Base-by-base conservation (phyloP, 176 grass and related monocot genomes). In the Aegilops bicornis region DNA sequence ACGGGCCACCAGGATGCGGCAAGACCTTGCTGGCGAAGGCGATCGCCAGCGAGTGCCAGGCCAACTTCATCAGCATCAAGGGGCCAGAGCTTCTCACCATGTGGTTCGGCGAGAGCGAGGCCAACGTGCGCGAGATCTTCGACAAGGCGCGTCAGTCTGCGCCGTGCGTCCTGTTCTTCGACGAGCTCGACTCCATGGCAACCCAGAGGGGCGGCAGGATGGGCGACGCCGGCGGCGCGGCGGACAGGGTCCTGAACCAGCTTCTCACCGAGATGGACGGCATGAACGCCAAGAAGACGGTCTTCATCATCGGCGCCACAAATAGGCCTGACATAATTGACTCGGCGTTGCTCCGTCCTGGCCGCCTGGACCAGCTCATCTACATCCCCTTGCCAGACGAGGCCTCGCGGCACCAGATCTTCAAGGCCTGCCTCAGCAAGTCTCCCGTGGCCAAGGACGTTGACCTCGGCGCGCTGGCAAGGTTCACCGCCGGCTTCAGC, bases 191-290 rank as follows among this genome's bases (percentile, higher is more conserved):
- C 17, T 95, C 93, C 0, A 93, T 95, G 48, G 91, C 93, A 0
- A 91, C 16, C 16, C 86, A 89, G 71, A 82, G 91, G 35, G 91
- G 93, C 6, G 56, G 83, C 77, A 83, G 69, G 20, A 64, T 71
- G 23, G 91, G 93, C 4, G 93, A 91, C 47, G 93, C 77, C 12
- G 88, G 93, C 2, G 88, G 93, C 10, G 80, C 90, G 1, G 82
- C 7, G 4, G 90, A 92, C 35, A 75, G 90, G 81, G 92, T 92
- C 22, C 85, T 94, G 0, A 94, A 94, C 76, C 87, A 94, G 77
- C 58, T 94, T 1, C 82, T 92, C 4, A 95, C 88, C 0, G 93
- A 95, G 84, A 95, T 95, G 90, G 93, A 95, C 17, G 90, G 88
- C 16, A 95, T 95, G 85, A 85, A 73, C 6, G 86, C 90, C 14